These are phyloP conservation scores for Saturnispora serradocipensis DNA, from an alignment of 805 yeast genomes.

Conservation along the genomic window DNA sequence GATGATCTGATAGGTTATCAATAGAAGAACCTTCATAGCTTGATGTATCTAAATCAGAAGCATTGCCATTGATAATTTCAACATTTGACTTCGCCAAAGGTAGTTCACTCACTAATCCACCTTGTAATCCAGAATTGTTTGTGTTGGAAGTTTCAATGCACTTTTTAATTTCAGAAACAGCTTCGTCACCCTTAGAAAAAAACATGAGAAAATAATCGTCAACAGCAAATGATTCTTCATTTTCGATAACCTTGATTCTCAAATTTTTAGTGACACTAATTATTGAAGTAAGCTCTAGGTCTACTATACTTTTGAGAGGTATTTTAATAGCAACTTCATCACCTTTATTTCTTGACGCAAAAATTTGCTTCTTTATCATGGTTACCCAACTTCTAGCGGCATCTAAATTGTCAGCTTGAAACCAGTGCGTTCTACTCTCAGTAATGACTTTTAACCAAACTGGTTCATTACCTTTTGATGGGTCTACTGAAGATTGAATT, in stretches of 20 bases:
- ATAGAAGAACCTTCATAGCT: slow-evolving; percentile 10
- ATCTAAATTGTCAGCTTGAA: slow-evolving; percentile 63
- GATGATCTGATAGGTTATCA: slow-evolving; percentile 6
- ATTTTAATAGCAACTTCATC: slow-evolving; percentile 70
- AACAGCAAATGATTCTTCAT: slow-evolving; percentile 41
- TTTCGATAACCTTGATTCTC: slow-evolving; percentile 52
- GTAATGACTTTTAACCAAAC: slow-evolving; percentile 53
- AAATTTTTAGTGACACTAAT: slow-evolving; percentile 50
- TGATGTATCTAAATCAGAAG: background rate
- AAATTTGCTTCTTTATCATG: slow-evolving; percentile 63
- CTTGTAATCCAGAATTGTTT: slow-evolving; percentile 13
- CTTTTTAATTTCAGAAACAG: slow-evolving; percentile 32
- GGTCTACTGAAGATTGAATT: slow-evolving; percentile 24
- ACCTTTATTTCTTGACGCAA: slow-evolving; percentile 59
- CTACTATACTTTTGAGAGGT: slow-evolving; percentile 60
- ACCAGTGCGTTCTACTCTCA: slow-evolving; percentile 47
- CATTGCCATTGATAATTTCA: slow-evolving; percentile 3
- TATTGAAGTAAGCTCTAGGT: slow-evolving; percentile 46
- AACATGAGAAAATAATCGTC: slow-evolving; percentile 67
- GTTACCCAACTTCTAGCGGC: slow-evolving; percentile 79
- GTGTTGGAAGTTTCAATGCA: slow-evolving; percentile 30
- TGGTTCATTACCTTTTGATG: slow-evolving; percentile 19
- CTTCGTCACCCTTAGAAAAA: slow-evolving; percentile 42
- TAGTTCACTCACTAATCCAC: slow-evolving; percentile 17
- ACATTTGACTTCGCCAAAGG: slow-evolving; percentile 19